A percentile compares a stretch with the other conserved stretches of the same genome.
These are phyloP conservation scores for Paragyromitra xinjiangensis DNA, from an alignment of 495 filamentous ascomycete genomes.

Conservation along the genomic window DNA sequence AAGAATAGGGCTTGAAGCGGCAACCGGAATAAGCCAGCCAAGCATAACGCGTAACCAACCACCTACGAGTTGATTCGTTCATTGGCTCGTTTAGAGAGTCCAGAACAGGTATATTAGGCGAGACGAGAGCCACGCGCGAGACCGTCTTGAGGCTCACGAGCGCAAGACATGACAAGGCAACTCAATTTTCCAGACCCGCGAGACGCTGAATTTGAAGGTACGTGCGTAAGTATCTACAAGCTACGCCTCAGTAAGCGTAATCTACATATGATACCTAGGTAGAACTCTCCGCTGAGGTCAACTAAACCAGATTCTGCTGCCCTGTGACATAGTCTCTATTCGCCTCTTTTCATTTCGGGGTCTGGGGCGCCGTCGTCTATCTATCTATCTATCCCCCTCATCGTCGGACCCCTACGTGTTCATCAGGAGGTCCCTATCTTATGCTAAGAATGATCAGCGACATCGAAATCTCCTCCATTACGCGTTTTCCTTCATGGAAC, in stretches of 20 bases:
- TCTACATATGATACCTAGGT: slow-evolving; percentile 2
- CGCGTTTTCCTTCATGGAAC: slow-evolving; percentile 22
- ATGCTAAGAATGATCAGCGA: neutral
- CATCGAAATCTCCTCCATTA: slow-evolving; percentile 27
- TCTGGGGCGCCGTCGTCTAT: neutral
- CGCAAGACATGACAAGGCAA: slow-evolving; percentile 16
- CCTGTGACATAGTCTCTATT: neutral
- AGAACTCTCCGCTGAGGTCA: neutral
- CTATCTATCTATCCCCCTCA: neutral
- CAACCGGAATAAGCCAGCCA: slow-evolving; percentile 4
- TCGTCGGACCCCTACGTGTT: neutral
- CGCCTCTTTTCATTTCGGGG: neutral
- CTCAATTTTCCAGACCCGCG: neutral
- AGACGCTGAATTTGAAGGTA: neutral
- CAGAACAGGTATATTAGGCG: neutral
- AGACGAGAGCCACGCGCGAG: neutral
- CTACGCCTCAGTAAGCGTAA: slow-evolving; percentile 6
- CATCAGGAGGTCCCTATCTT: neutral
- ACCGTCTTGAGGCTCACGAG: slow-evolving; percentile 17
- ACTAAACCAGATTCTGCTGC: neutral
- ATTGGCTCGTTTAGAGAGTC: slow-evolving; percentile 17
- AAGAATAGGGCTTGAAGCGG: slow-evolving; percentile 11
- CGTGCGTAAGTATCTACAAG: slow-evolving; percentile 4
- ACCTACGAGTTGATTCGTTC: neutral
- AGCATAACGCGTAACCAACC: slow-evolving; percentile 11